phyloP scores from a whole-genome alignment of 768 basidiomycete genomes.

The Rhizopogon sp. region DNA sequence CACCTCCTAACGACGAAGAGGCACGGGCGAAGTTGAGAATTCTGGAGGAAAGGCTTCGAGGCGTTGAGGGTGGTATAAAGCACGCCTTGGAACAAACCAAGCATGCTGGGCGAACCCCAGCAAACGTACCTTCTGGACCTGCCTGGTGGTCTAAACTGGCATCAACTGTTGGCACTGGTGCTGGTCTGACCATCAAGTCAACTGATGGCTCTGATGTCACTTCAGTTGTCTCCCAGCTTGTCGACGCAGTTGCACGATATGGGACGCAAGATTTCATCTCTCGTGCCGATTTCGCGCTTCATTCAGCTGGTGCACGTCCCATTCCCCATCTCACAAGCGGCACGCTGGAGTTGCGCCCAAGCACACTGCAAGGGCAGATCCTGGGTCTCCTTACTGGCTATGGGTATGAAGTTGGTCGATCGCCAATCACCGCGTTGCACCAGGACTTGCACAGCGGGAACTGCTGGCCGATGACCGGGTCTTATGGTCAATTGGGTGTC shows the following conservation, averaged over 20 bases:
- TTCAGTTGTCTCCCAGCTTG: slow-evolving; percentile 64
- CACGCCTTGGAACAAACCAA: slow-evolving; percentile 70
- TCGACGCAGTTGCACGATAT: slow-evolving; percentile 65
- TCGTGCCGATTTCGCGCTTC: slow-evolving; percentile 80
- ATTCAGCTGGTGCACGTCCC: slow-evolving; percentile 74
- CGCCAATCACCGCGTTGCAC: slow-evolving; percentile 83
- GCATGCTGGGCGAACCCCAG: slow-evolving; percentile 33
- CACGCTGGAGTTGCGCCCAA: slow-evolving; percentile 63
- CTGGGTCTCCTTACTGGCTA: slow-evolving; percentile 56
- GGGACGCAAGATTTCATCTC: slow-evolving; percentile 72
- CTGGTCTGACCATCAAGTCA: slow-evolving; percentile 60
- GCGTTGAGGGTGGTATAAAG: slow-evolving; percentile 59
- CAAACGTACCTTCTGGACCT: slow-evolving; percentile 31
- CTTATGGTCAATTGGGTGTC: slow-evolving; percentile 79
- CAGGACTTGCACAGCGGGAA: slow-evolving; percentile 78
- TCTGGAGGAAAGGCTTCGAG: slow-evolving; percentile 59
- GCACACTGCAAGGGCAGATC: slow-evolving; percentile 42
- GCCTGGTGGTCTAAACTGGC: slow-evolving; percentile 72
- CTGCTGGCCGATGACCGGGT: slow-evolving; percentile 91
- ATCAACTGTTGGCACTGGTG: slow-evolving; percentile 37
- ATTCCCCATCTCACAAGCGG: slow-evolving; percentile 80
- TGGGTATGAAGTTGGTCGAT: slow-evolving; percentile 62
- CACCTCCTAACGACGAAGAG: slow-evolving; percentile 45
- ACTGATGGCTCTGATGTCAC: slow-evolving; percentile 72
- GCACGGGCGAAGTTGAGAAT: slow-evolving; percentile 47